A percentile compares a stretch with the other conserved stretches of the same genome.
Conservation (phyloP, 345 rosid species). For the Raphanus sativus region DNA sequence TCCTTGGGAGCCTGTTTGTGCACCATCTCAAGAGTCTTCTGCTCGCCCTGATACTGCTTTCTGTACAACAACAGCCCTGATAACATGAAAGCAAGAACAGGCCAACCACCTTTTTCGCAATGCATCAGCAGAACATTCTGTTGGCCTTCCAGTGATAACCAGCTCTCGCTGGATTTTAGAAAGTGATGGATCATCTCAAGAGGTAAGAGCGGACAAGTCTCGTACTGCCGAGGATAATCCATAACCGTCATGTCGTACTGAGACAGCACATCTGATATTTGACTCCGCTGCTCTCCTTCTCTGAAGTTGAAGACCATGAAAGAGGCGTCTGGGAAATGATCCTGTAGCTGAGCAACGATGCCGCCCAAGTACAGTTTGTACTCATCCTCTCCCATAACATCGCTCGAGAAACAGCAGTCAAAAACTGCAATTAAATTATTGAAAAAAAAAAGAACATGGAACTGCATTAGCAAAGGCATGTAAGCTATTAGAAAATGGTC, state of each 20-base stretch:
- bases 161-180: conserved; percentile 89
- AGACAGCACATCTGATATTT: conserved; percentile 77
- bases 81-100: conserved; percentile 94
- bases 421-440: conserved; percentile 57
- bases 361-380: conserved; percentile 89
- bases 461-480: conserved; percentile 1
- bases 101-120: conserved; percentile 98
- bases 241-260: conserved; percentile 94
- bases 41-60: conserved; percentile 89
- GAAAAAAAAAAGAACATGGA: background rate
- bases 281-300: conserved; percentile 93
- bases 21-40: conserved; percentile 96
- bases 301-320: conserved; percentile 97
- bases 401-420: conserved; percentile 98
- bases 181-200: conserved; percentile 95
- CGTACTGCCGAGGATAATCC: conserved; percentile 96
- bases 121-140: conserved; percentile 94
- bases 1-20: conserved; percentile 98
- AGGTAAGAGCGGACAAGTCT: conserved; percentile 82
- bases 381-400: conserved; percentile 90
- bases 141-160: conserved; percentile 90
- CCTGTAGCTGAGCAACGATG: conserved; percentile 93
- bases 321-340: conserved; percentile 89
- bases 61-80: conserved; percentile 85
- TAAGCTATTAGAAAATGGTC: background rate